Percentiles rank a stretch among this genome's conserved stretches.
These are phyloP conservation scores for Pichia sorboxylosa DNA, from an alignment of 1,139 yeast species.

Conservation along the genomic window DNA sequence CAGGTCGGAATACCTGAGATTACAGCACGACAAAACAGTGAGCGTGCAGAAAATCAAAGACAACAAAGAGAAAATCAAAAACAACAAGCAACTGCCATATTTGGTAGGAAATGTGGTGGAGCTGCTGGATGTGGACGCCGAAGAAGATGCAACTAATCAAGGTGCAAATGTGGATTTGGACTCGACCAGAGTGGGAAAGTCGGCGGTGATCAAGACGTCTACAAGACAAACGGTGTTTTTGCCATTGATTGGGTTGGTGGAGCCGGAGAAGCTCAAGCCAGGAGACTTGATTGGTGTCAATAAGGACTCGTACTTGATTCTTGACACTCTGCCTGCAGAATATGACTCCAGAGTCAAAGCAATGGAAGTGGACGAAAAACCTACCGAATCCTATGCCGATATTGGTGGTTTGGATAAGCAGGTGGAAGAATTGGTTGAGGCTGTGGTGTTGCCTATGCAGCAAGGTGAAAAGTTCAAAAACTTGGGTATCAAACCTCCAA, in stretches of 20 bases:
- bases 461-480: constrained; percentile 92
- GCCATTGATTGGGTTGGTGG: constrained; percentile 93
- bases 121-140: constrained; percentile 75
- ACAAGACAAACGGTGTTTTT: constrained; percentile 95
- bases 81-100: constrained; percentile 91
- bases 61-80: constrained; percentile 90
- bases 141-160: constrained; percentile 78
- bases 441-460: constrained; percentile 96
- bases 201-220: constrained; percentile 94
- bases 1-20: constrained; percentile 83
- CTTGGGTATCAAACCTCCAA: constrained; percentile 92
- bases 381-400: constrained; percentile 92
- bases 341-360: constrained; percentile 97
- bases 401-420: constrained; percentile 98
- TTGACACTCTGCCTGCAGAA: constrained; percentile 93
- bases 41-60: constrained; percentile 93
- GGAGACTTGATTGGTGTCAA: constrained; percentile 96
- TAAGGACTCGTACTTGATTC: constrained; percentile 85
- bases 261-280: constrained; percentile 78
- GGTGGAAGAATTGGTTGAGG: constrained; percentile 94
- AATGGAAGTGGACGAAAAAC: constrained; percentile 98
- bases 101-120: constrained; percentile 97
- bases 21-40: constrained; percentile 83
- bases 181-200: constrained; percentile 87
- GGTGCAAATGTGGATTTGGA: constrained; percentile 95